These are phyloP conservation scores for Starmerella scarabaei DNA, from an alignment of 805 yeast species.

Conservation along the genomic window DNA sequence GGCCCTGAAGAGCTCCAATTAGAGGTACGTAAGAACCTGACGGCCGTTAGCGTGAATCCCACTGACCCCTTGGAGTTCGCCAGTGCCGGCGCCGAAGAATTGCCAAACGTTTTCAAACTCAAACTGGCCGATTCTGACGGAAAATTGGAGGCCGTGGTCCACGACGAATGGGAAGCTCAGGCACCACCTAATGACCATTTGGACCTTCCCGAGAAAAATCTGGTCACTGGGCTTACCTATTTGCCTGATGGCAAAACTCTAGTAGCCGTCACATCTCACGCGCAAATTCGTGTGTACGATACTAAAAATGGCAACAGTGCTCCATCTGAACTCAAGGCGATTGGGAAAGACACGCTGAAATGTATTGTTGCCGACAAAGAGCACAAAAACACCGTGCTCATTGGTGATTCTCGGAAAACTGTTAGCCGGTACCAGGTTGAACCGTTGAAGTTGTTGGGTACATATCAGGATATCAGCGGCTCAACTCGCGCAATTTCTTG, in stretches of 20 bases:
- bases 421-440: conserved; percentile 32
- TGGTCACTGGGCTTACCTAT: conserved; percentile 52
- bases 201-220: conserved; percentile 70
- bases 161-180: conserved; percentile 46
- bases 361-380: conserved; percentile 27
- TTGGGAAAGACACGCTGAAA: conserved; percentile 43
- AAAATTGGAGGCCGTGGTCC: conserved; percentile 24
- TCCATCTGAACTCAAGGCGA: conserved; percentile 47
- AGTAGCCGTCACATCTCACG: conserved; percentile 57
- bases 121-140: conserved; percentile 26
- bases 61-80: conserved; percentile 45
- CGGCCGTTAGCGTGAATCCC: conserved; percentile 30
- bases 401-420: conserved; percentile 58
- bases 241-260: conserved; percentile 35
- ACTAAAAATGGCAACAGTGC: conserved; percentile 43
- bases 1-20: background rate
- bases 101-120: conserved; percentile 35
- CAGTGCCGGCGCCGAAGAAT: conserved; percentile 77
- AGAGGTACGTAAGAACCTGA: conserved; percentile 7
- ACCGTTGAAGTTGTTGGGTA: conserved; percentile 41
- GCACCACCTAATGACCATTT: conserved; percentile 71
- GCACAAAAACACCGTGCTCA: conserved; percentile 38
- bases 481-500: conserved; percentile 37
- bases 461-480: conserved; percentile 66
- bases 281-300: conserved; percentile 64